Conservation (phyloP, 2,329 filamentous ascomycete genomes). For the Penicillium sp. region DNA sequence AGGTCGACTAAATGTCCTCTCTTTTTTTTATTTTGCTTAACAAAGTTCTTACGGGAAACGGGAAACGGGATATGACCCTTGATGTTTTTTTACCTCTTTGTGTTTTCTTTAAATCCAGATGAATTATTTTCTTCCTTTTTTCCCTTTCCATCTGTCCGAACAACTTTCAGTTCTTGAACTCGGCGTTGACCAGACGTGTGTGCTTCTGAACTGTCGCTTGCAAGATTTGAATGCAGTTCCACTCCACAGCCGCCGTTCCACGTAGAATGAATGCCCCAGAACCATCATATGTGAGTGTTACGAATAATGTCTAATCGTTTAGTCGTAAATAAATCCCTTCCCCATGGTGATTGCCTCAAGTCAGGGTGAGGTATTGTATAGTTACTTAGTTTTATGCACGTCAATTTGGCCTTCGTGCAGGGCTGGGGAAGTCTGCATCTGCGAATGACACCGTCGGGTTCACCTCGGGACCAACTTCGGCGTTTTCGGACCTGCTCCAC, state of each 20-base stretch:
- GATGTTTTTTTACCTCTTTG: slow-evolving; percentile 20
- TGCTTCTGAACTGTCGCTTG: no score
- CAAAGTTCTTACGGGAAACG: slow-evolving; percentile 29
- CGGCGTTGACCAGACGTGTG: no score
- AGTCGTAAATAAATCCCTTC: no score
- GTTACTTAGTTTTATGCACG: no score
- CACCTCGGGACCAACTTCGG: slow-evolving; percentile 17
- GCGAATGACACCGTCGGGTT: slow-evolving; percentile 9
- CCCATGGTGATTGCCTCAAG: no score
- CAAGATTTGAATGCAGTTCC: no score
- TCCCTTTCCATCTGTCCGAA: neutral
- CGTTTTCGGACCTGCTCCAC: slow-evolving; percentile 10
- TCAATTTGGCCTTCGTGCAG: neutral
- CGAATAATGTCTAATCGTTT: no score
- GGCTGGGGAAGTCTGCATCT: neutral
- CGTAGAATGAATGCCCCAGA: no score
- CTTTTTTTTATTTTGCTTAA: slow-evolving; percentile 18
- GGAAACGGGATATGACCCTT: slow-evolving; percentile 31
- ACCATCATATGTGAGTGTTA: no score
- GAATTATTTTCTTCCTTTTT: slow-evolving; percentile 5
- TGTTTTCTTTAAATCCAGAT: slow-evolving; percentile 19
- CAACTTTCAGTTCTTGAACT: neutral
- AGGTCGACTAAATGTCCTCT: slow-evolving; percentile 78
- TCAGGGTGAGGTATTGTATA: no score
- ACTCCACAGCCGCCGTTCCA: no score